A percentile compares a stretch with the other conserved stretches of the same genome.
These are phyloP conservation scores for Inosperma sp. DNA, from an alignment of 768 basidiomycete species.

Conservation along the genomic window DNA sequence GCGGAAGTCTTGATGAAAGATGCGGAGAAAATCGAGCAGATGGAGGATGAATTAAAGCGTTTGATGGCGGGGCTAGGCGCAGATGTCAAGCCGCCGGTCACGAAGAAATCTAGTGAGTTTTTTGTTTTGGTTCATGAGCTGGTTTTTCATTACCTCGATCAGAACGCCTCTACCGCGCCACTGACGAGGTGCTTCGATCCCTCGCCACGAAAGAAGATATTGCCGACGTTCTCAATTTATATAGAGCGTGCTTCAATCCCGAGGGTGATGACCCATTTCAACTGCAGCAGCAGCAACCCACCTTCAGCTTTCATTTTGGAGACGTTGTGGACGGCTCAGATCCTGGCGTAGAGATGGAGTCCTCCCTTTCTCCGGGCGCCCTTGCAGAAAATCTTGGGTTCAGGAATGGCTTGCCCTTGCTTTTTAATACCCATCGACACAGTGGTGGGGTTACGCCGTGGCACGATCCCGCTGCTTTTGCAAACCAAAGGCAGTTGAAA, in stretches of 20 bases:
- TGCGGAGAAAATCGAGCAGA: conserved; percentile 11
- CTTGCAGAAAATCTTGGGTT: conserved; percentile 20
- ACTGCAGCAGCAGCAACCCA: not conserved
- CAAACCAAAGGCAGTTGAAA: not conserved
- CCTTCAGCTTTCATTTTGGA: not conserved
- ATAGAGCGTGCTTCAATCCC: conserved; percentile 17
- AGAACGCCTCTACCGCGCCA: not conserved
- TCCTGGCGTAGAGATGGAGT: conserved; percentile 23
- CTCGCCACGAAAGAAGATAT: conserved; percentile 19
- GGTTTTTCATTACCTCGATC: not conserved
- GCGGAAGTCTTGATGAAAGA: conserved; percentile 9
- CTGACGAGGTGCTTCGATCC: conserved; percentile 6
- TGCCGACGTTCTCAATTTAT: conserved; percentile 14
- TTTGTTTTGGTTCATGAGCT: not conserved
- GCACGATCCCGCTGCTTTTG: conserved; percentile 8
- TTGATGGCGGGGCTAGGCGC: conserved; percentile 19
- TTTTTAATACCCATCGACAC: conserved; percentile 21
- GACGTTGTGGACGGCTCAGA: conserved; percentile 9
- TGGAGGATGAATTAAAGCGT: conserved; percentile 14
- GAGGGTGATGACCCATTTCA: not conserved
- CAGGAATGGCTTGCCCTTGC: conserved; percentile 10
- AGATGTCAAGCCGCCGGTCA: not conserved
- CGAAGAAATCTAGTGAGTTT: not conserved
- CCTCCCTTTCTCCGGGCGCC: not conserved
- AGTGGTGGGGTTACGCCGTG: conserved; percentile 19